Evolutionary conservation across 2,329 filamentous ascomycete species (phyloP), one percentile per base, ranked within the genome.

Genomic region (Talaromyces piceae): DNA sequence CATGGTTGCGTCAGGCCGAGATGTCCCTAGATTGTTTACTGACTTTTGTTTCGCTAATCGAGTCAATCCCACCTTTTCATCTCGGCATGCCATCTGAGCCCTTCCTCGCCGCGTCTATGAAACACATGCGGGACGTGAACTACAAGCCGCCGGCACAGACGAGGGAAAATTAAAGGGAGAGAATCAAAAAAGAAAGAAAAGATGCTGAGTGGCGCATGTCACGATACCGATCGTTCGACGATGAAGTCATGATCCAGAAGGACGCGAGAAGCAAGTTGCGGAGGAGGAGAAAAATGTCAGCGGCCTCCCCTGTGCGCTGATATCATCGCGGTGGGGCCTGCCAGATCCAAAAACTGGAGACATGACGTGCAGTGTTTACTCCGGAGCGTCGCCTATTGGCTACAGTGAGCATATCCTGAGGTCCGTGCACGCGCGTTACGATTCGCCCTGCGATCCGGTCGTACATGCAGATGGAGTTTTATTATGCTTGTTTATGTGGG

Each of bases 271-370:
- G 30, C 30, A 37, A 20, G 33, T 20, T 20, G 33, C 12, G 33
- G 16, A 37, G 33, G 16, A 37, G 18, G 31, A 8, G 28, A 31
- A 8, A 13, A 30, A 8, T 30, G 28, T 8, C 28, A 30, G 28
- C 28, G 30, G 26, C 8, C n/a, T 26, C 20, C 23, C 41, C 41
- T 28, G n/a, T 28, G n/a, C 41, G 27, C 27, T 47, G 45, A 47
- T 47, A 47, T 47, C 45, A 47, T 47, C 28, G 13, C 28, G 45
- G 45, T 37, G 28, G 28, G 8, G 45, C 45, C 45, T 47, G 45
- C 45, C 28, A 47, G 45, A 47, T 47, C 45, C 25, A 16, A n/a
- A 12, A 44, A n/a, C n/a, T 2, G 3, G 16, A 4, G 33, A 9
- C 33, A 47, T 47, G 45, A 47, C 45, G 45, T 47, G 28, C 18